Evolutionary conservation across 345 rosid genomes (phyloP), one percentile per base, ranked within the genome.

Genomic region (Aurinia saxatilis): DNA sequence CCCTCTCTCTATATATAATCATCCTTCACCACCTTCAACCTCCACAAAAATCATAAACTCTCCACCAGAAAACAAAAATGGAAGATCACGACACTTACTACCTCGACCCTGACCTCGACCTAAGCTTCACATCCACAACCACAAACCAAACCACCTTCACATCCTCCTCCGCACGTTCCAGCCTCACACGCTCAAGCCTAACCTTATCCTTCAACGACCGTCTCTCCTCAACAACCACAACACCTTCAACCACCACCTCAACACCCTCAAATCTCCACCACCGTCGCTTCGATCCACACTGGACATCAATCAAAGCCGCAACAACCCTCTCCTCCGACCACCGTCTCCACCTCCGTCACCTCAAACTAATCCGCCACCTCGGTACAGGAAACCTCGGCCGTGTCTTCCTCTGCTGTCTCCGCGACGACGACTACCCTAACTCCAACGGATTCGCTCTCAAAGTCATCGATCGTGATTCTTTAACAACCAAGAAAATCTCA

Each of bases 351-450:
- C 93, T 83, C 68, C 73, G 79, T 16, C 85, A 86, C 59, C 66
- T 86, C n/a, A 83, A 86, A 77, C 90, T 86, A 19, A 64, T 84
- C 14, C 81, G 85, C 30, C 93, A 62, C 29, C 81, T 86, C 37
- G 93, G 93, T 54, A 74, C 82, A 0, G 90, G 93, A 23, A 75
- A 86, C 54, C 82, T 83, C 25, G 93, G 90, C 31, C 77, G 93
- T 10, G 93, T 86, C n/a, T 86, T 81, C 67, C 87, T 86, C 30
- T 83, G 87, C 49, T 81, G 81, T 54, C 83, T 86, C 53, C 73
- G 85, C n/a, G 95, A 27, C 7, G 31, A 84, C 7, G 31, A 84
- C 55, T 82, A 77, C 58, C 79, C 66, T 9, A 57, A 51, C 31
- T 63, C 85, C 19, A 57, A 38, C 36, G 53, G 49, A 6, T 84